Conservation (phyloP, 805 yeast genomes). For the Pichia nakasei region DNA sequence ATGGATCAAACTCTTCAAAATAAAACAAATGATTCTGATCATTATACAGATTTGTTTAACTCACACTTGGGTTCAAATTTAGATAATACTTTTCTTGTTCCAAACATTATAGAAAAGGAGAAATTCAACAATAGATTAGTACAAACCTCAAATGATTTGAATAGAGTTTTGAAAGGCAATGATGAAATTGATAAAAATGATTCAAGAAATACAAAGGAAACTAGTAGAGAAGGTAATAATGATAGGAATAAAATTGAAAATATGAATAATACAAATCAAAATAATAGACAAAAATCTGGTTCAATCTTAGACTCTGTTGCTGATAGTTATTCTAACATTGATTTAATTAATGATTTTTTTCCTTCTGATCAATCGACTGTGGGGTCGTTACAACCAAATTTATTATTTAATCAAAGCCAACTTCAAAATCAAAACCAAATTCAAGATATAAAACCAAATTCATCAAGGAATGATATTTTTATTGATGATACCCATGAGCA, state of each 20-base stretch:
- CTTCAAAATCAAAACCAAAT: background rate
- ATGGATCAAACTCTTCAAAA: background rate
- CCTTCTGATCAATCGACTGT: constrained; percentile 5
- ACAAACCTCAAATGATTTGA: constrained; percentile 2
- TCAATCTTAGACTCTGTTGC: constrained; percentile 7
- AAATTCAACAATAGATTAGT: constrained; percentile 24
- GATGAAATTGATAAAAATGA: background rate
- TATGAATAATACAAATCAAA: background rate
- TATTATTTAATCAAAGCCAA: background rate
- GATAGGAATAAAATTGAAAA: background rate
- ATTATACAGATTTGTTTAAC: background rate
- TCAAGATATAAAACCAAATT: background rate
- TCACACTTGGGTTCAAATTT: background rate
- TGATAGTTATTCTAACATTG: constrained; percentile 3
- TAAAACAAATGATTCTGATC: background rate
- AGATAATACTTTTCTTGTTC: constrained; percentile 17
- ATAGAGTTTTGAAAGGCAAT: background rate
- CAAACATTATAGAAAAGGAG: constrained; percentile 20
- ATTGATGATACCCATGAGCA: background rate
- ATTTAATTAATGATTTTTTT: constrained; percentile 4
- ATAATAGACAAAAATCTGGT: background rate
- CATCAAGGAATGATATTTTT: background rate
- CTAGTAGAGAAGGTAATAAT: background rate
- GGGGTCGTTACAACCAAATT: constrained; percentile 7
- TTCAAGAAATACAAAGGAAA: background rate